Evolutionary conservation across 331 rosid genomes (phyloP).

Genomic region (Saraca asoca): DNA sequence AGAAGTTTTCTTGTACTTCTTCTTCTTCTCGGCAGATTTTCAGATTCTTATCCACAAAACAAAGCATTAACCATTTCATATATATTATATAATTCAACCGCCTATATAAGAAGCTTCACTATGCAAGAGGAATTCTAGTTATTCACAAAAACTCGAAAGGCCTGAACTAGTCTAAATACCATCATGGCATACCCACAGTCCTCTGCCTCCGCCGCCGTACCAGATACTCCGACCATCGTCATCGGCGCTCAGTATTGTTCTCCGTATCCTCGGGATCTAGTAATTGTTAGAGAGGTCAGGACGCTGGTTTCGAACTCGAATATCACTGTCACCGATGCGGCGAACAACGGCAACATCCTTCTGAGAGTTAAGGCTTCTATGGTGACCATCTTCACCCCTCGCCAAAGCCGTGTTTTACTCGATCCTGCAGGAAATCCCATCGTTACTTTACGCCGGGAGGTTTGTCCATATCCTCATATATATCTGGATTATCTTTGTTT

Average conservation of each 20-base stretch:
- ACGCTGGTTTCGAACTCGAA: conserved; percentile 10
- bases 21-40: too few relatives aligned
- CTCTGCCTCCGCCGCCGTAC: neutral
- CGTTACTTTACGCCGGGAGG: conserved; percentile 25
- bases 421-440: conserved; percentile 39
- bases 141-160: too few relatives aligned
- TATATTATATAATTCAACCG: too few relatives aligned
- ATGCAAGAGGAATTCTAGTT: too few relatives aligned
- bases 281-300: conserved; percentile 21
- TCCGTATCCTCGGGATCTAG: conserved; percentile 28
- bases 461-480: neutral
- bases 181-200: neutral
- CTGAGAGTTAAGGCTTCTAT: conserved; percentile 26
- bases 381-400: neutral
- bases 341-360: conserved; percentile 15
- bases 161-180: too few relatives aligned
- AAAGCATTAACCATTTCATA: too few relatives aligned
- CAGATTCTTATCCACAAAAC: too few relatives aligned
- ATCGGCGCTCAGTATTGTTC: conserved; percentile 34
- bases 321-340: conserved; percentile 25
- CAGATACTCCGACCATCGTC: neutral
- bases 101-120: too few relatives aligned
- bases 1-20: too few relatives aligned
- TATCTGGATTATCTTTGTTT: too few relatives aligned
- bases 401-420: conserved; percentile 17